Evolutionary conservation across 1,284 basidiomycete genomes (phyloP).

Genomic region (Waitea zeae): DNA sequence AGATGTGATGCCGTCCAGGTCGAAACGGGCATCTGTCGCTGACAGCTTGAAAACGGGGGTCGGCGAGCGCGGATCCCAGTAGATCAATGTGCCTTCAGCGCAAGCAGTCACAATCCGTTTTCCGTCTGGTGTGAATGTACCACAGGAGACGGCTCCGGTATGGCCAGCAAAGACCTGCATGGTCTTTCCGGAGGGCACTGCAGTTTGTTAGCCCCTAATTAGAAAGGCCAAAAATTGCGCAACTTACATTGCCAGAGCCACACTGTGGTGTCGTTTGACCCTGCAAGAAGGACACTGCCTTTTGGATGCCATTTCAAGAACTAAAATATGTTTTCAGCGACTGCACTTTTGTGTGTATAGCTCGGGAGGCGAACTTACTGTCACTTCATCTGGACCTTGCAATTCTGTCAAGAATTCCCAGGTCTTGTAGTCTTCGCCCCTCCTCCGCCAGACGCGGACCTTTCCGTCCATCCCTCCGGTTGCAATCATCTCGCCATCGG

Average conservation of each 20-base stretch:
- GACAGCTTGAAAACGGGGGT: constrained; percentile 72
- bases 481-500: constrained; percentile 82
- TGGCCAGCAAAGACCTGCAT: constrained; percentile 97
- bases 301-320: constrained; percentile 98
- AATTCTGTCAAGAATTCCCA: constrained; percentile 93
- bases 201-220: constrained; percentile 7
- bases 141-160: constrained; percentile 71
- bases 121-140: constrained; percentile 88
- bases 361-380: constrained; percentile 28
- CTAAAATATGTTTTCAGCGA: too few relatives aligned
- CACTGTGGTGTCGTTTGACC: constrained; percentile 87
- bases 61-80: constrained; percentile 82
- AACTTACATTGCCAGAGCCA: constrained; percentile 91
- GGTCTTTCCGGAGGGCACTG: constrained; percentile 84
- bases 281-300: constrained; percentile 77
- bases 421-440: constrained; percentile 52
- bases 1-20: constrained; percentile 70
- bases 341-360: constrained; percentile 19
- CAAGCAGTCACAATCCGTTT: constrained; percentile 83
- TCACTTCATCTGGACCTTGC: constrained; percentile 90
- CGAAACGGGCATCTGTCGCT: constrained; percentile 57
- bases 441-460: constrained; percentile 79
- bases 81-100: constrained; percentile 69
- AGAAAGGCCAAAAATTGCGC: not conserved
- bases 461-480: constrained; percentile 97